Evolutionary conservation across 2,329 filamentous ascomycete genomes (phyloP), one percentile per base, ranked within the genome.

Genomic region (Parascedosporium putredinis): DNA sequence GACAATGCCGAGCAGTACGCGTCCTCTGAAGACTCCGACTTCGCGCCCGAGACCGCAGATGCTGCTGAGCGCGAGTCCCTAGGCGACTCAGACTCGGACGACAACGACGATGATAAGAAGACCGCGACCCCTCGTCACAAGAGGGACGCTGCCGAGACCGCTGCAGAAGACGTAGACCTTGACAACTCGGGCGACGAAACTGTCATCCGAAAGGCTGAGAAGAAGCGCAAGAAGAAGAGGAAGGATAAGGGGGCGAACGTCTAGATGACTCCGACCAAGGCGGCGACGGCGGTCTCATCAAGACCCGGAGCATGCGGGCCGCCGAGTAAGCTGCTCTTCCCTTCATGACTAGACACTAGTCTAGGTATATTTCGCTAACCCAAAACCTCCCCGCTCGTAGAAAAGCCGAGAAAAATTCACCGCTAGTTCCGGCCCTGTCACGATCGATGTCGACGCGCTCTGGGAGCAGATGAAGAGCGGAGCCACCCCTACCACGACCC

Each of bases 21-120:
- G 14, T 86, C 83, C 2, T 82, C 83, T 3, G 80, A 87, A 56
- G 84, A 88, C 60, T 85, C 83, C 8, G 83, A 88, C 60, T 88
- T 88, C 54, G 76, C 81, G 22, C 78, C 77, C n/a, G 80, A 79
- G 43, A 70, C 71, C 16, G 72, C 60, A 24, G 58, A 65, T 33
- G 70, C 69, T 27, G 72, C 67, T 14, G 69, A 67, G 9, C 76
- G 76, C 4, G 79, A 75, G 51, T 74, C 73, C 6, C 74, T 74
- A 31, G 60, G n/a, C n/a, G n/a, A 60, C 16, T 53, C 56, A 16
- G 55, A 56, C 52, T 43, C 44, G 5, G 56, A 62, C 10, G 45
- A 56, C 34, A 49, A 50, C 12, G 25, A 2, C 33, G 49, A 22
- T n/a, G n/a, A n/a, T n/a, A n/a, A n/a, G 22, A 46, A 52, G 16